phyloP scores from a whole-genome alignment of 2,329 filamentous ascomycete genomes.

The Setomelanomma holmii region DNA sequence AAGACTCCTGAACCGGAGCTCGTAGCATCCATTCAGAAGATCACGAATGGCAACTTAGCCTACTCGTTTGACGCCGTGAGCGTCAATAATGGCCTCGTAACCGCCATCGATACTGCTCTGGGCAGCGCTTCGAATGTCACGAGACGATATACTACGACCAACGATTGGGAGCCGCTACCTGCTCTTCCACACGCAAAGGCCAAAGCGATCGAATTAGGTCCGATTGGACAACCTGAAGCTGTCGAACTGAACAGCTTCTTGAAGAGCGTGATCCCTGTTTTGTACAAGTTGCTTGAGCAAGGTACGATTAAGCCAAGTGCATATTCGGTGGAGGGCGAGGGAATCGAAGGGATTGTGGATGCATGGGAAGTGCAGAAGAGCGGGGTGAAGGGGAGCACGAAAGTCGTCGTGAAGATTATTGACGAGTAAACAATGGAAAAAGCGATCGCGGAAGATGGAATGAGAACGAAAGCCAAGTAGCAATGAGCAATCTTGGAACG shows the following conservation, averaged over 20 bases:
- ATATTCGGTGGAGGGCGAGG: conserved; percentile 18
- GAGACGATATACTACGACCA: conserved; percentile 21
- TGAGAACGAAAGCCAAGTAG: not conserved
- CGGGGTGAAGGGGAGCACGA: conserved; percentile 22
- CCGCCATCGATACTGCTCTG: conserved; percentile 24
- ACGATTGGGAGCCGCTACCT: conserved; percentile 19
- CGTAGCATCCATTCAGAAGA: conserved; percentile 28
- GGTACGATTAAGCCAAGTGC: conserved; percentile 20
- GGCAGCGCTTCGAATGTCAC: no score
- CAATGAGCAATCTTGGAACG: not conserved
- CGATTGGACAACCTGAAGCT: conserved; percentile 24
- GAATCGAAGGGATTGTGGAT: conserved; percentile 21
- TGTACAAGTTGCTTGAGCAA: conserved; percentile 20
- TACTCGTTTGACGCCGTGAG: conserved; percentile 43
- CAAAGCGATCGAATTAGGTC: conserved; percentile 17
- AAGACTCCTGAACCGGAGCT: conserved; percentile 34
- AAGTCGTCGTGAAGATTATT: conserved; percentile 24
- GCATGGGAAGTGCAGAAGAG: conserved; percentile 27
- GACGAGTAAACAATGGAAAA: conserved; percentile 3
- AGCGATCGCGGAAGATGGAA: not conserved
- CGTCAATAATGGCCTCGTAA: conserved; percentile 33
- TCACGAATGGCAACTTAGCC: conserved; percentile 35
- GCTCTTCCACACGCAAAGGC: conserved; percentile 1
- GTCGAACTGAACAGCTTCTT: conserved; percentile 20
- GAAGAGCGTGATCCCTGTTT: conserved; percentile 17